phyloP scores from a whole-genome alignment of 306 rosid species.

The Glycyrrhiza uralensis region DNA sequence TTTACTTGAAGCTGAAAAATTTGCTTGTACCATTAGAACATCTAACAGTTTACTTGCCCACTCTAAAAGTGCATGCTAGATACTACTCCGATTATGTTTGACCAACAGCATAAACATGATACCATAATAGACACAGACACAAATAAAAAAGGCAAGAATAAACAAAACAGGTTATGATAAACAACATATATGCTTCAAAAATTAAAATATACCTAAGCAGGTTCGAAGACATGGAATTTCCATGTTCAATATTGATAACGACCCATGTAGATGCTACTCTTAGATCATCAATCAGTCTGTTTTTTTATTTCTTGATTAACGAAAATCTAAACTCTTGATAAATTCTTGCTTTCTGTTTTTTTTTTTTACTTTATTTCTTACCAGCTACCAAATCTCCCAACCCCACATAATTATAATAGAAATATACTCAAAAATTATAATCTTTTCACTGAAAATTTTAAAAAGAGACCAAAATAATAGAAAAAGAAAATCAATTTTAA shows the following conservation, averaged over 20 bases:
- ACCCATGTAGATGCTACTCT: not conserved
- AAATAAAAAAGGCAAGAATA: not conserved
- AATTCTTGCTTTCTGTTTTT: too few relatives aligned
- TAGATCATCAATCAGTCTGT: not conserved
- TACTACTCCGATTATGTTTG: constrained; percentile 9
- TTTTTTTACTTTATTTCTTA: too few relatives aligned
- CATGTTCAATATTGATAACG: not conserved
- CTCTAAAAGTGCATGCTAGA: not conserved
- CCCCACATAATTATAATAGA: not conserved
- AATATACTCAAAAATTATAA: not conserved
- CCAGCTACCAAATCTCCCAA: not conserved
- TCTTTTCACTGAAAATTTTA: not conserved
- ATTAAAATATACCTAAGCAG: constrained; percentile 1
- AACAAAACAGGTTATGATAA: not conserved
- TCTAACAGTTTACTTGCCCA: not conserved
- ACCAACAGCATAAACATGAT: not conserved
- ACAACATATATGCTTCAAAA: not conserved
- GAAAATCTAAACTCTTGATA: not conserved
- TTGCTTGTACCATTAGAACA: constrained; percentile 8
- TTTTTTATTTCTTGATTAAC: not conserved
- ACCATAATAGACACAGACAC: not conserved
- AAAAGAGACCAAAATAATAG: not conserved
- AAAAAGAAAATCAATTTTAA: not conserved
- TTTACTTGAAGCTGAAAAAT: constrained; percentile 75
- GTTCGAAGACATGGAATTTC: not conserved